Base-by-base conservation (phyloP, 2,329 filamentous ascomycete genomes). In the Blastomyces percursus region DNA sequence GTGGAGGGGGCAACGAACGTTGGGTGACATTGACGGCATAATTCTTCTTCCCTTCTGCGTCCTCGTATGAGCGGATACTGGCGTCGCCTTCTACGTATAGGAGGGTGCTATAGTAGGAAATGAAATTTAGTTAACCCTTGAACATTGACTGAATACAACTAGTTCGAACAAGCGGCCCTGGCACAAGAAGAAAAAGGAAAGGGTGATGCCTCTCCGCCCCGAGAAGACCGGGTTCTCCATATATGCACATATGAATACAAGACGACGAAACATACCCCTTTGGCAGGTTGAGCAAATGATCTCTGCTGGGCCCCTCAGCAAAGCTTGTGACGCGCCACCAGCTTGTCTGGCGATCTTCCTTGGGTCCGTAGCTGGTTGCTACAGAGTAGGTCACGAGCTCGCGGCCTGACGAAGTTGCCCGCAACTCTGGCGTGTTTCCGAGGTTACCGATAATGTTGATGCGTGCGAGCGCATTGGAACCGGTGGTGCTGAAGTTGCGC, bases 391-490 rank as follows among this genome's bases (percentile, higher is more conserved):
- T 84, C 71, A 97, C 73, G 63, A 96, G 71, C 66, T 95, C 89
- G 66, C 82, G 82, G 63, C 91, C 91, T 60, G 79, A 86, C 70
- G 84, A 82, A 57, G 89, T 90, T 64, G 85, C 75, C 46, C 83
- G 81, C 67, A 91, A 71, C 80, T 96, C 92, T 63, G 94, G 93
- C 61, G 85, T 82, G 69, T 86, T 84, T 65, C 84, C 91, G 60
- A 99, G 85, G 75, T 91, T 88, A 72, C 94, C 94, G 69, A 96
- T 83, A 75, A 99, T 81, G 71, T 86, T 88, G 80, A 99, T 88
- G 76, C 87, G 88, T 69, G 94, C 90, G 68, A 94, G 72, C 66
- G 84, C 82, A 67, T 79, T 78, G 52, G 79, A 70, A 59, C 83
- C 76, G 54, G 88, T 86, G 69, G 86, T 86, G 79, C 86, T 90